Evolutionary conservation across 176 grass and related monocot species (phyloP), one percentile per base, ranked within the genome.

Genomic region (Rhipidocladum racemiflorum): DNA sequence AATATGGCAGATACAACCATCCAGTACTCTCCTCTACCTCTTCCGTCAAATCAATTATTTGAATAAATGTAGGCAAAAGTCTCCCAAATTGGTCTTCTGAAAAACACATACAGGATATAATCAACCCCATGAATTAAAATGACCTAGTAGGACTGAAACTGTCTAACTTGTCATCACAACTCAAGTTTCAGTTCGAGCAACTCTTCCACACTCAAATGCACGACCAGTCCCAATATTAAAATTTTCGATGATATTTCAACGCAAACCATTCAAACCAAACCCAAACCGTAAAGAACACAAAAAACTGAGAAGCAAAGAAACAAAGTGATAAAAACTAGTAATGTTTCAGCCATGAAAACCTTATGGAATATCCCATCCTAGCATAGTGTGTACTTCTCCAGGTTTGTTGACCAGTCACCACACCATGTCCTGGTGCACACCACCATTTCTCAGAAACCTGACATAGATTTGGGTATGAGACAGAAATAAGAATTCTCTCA

Each of bases 361-460:
- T 98, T 98, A 73, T 98, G 96, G 85, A 89, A 98, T 83, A 93
- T 98, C 43, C 96, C 92, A 86, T 98, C 96, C 86, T 88, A 88
- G 79, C 96, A 98, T 78, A 95, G 72, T 73, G 85, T 98, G 81
- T 95, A 98, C 81, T 89, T 98, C 85, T 95, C 96, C 13, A 98
- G 84, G 70, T 92, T 93, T 82, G 96, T 98, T 78, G 90, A 95
- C 96, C 88, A 98, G 74, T 98, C 96, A 80, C 96, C 96, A 74
- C 96, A 80, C 96, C 96, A 74, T 98, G 96, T 82, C 96, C 96
- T 78, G 96, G 96, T 80, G 96, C 92, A 66, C 87, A 98, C 96
- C 96, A 98, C 96, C 96, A 98, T 82, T 98, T 94, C 17, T 98
- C 96, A 79, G 92, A 95, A 87, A 95, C 92, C 92, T 98, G 79